Evolutionary conservation across 2,329 filamentous ascomycete species (phyloP), one percentile per base, ranked within the genome.

Genomic region (Calonectria montana): DNA sequence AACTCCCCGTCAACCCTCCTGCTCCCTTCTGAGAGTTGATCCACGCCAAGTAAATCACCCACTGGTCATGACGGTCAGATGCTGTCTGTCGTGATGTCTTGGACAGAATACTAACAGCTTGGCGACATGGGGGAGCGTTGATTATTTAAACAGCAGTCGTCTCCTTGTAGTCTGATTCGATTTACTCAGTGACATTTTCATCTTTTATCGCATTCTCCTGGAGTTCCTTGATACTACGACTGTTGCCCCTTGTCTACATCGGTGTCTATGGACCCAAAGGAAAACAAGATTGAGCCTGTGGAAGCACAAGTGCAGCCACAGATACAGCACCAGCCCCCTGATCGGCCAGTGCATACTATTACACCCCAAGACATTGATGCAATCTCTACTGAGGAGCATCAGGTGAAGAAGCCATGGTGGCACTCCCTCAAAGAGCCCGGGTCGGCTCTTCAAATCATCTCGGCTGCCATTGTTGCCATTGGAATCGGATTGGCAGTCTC

Each of bases 401-500:
- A 79, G 35, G 69, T 76, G 35, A 82, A 83, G 76, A 81, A 73
- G 68, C 77, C 77, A 21, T 84, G 81, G 76, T 83, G 83, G 81
- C 76, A 85, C 71, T 78, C 80, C 3, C 74, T 86, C 62, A 83
- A 83, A 63, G 80, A 83, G 65, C 84, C 84, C 1, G 87, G 86
- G 7, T 87, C 85, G 1, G 86, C 86, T 29, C 76, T 85, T 53
- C 88, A 89, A 74, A 89, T 89, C 72, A 83, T 89, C 74, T 77
- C 81, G 35, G 86, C 87, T 1, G 88, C 88, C 15, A 64, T 84
- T 1, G 41, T 88, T n/a, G 87, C 86, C 37, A 86, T 89, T 35
- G 85, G 79, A 12, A 88, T 89, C 45, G 88, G 87, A 45, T 67
- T 89, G 64, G 81, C 82, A 8, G 83, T 89, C 2, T 84, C 84